These are phyloP conservation scores for Taphrina flavorubra DNA, from an alignment of 1,139 yeast genomes.

Conservation along the genomic window DNA sequence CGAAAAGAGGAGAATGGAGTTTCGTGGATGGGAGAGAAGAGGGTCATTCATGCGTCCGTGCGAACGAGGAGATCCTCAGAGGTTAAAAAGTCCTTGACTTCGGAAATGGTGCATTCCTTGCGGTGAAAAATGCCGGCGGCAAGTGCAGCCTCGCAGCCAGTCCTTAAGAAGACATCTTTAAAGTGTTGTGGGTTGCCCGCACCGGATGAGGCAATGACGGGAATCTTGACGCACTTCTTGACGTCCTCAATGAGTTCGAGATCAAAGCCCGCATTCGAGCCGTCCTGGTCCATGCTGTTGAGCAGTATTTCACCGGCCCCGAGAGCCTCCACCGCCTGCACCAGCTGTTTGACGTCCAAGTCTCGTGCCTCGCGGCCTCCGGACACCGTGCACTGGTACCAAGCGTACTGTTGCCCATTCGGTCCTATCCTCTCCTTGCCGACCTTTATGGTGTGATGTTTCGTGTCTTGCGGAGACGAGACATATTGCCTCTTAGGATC, in stretches of 20 bases:
- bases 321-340: conserved; percentile 82
- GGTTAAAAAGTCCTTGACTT: conserved; percentile 72
- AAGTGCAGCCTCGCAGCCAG: conserved; percentile 90
- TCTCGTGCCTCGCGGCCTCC: conserved; percentile 94
- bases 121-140: conserved; percentile 99
- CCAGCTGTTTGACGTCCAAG: conserved; percentile 87
- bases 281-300: conserved; percentile 95
- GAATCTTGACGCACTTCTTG: conserved; percentile 75
- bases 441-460: conserved; percentile 65
- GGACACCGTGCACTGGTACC: conserved; percentile 93
- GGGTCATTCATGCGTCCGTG: neutral
- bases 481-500: conserved; percentile 91
- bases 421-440: conserved; percentile 64
- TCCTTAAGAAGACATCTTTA: conserved; percentile 77
- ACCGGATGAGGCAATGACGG: conserved; percentile 96
- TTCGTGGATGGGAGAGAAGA: neutral
- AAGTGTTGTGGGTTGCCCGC: conserved; percentile 94
- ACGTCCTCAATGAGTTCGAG: conserved; percentile 79
- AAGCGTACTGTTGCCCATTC: conserved; percentile 81
- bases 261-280: conserved; percentile 90
- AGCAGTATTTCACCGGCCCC: conserved; percentile 97
- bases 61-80: conserved; percentile 59
- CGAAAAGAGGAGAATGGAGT: no score
- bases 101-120: conserved; percentile 83
- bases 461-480: conserved; percentile 62